Percentiles rank a stretch among this genome's conserved stretches.
Evolutionary conservation across 495 filamentous ascomycete genomes (phyloP).

Genomic region (Trichoderma gamsii): DNA sequence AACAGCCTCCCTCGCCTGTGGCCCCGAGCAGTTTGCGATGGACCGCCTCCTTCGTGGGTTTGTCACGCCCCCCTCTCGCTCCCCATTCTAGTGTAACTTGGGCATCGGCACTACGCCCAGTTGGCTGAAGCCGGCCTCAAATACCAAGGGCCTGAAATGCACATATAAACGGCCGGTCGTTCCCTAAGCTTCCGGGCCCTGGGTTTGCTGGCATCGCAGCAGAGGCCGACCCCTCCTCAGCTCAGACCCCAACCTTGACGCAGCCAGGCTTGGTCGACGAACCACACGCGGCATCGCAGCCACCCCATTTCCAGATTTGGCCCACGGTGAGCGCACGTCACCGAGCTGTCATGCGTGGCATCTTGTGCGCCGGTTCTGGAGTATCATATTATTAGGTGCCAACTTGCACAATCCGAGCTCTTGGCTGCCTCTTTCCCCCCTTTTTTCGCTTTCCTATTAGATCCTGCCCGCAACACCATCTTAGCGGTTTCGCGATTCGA

Average conservation of each 20-base stretch:
- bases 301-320: constrained; percentile 7
- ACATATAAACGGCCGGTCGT: constrained; percentile 18
- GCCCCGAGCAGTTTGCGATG: neutral
- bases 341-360: neutral
- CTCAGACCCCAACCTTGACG: neutral
- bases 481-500: neutral
- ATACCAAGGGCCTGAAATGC: constrained; percentile 1
- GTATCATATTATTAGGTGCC: neutral
- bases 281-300: neutral
- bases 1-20: neutral
- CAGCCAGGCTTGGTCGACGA: neutral
- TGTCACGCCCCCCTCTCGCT: neutral
- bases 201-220: neutral
- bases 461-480: neutral
- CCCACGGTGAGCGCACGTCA: neutral
- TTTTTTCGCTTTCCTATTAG: neutral
- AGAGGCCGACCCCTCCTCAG: neutral
- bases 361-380: neutral
- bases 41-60: neutral
- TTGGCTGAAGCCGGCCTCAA: neutral
- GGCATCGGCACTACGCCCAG: constrained; percentile 8
- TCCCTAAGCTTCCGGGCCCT: neutral
- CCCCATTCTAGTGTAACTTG: neutral
- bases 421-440: neutral
- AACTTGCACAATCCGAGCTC: neutral